A percentile compares a stretch with the other conserved stretches of the same genome.
phyloP scores from a whole-genome alignment of 2,329 filamentous ascomycete species.

The Aureobasidium namibiae region DNA sequence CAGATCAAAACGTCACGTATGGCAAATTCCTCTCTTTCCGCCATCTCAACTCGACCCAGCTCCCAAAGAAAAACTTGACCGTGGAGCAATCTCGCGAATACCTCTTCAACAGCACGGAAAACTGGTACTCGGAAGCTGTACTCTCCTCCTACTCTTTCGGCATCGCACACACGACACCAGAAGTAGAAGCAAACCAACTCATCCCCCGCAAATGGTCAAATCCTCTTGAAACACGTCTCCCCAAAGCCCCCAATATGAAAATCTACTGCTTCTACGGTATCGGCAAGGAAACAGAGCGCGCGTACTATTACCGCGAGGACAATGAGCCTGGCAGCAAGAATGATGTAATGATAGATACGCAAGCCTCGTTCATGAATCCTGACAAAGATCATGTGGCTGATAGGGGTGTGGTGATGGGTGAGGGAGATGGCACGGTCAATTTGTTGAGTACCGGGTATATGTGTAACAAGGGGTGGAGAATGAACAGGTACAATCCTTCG shows the following conservation, averaged over 20 bases:
- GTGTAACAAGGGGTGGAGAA: slow-evolving; percentile 91
- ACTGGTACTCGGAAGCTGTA: slow-evolving; percentile 75
- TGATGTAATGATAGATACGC: slow-evolving; percentile 54
- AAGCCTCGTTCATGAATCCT: slow-evolving; percentile 55
- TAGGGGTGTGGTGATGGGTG: slow-evolving; percentile 88
- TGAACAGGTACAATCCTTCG: slow-evolving; percentile 88
- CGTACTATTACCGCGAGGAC: slow-evolving; percentile 82
- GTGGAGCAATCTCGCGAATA: slow-evolving; percentile 69
- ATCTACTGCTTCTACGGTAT: slow-evolving; percentile 97
- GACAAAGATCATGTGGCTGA: slow-evolving; percentile 65
- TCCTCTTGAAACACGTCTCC: slow-evolving; percentile 79
- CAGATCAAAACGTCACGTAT: slow-evolving; percentile 63
- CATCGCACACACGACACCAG: slow-evolving; percentile 66
- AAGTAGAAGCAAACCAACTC: slow-evolving; percentile 60
- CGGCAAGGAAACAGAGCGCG: slow-evolving; percentile 85
- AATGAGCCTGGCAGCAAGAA: slow-evolving; percentile 56
- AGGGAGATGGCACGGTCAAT: slow-evolving; percentile 93
- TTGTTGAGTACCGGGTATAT: slow-evolving; percentile 90
- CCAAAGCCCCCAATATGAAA: slow-evolving; percentile 79
- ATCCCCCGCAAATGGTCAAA: slow-evolving; percentile 80
- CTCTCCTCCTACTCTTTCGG: slow-evolving; percentile 76
- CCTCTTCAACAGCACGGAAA: slow-evolving; percentile 67
- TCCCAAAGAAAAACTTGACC: slow-evolving; percentile 59
- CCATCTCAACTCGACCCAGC: slow-evolving; percentile 46
- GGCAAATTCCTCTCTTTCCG: slow-evolving; percentile 84